These are phyloP conservation scores for Acanthamoeba divionensis DNA, from an alignment of 208 protist species.

Conservation along the genomic window DNA sequence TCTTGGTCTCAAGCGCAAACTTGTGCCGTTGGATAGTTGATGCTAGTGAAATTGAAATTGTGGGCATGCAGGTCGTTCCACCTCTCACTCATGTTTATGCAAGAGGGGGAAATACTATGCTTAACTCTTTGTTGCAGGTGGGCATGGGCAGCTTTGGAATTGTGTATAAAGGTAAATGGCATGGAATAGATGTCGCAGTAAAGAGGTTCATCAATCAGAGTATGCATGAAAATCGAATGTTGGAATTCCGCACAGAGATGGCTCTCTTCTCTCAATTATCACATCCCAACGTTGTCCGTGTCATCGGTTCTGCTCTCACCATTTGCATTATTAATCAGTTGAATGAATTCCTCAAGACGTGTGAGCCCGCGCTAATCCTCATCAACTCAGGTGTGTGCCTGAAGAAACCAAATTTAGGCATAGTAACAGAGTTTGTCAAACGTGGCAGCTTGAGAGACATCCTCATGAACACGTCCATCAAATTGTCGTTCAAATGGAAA, in stretches of 20 bases:
- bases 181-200: too few species aligned
- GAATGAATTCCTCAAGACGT: too few species aligned
- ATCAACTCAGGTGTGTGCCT: too few species aligned
- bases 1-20: slow-evolving; percentile 18
- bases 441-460: slow-evolving; percentile 17
- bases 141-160: slow-evolving; percentile 31
- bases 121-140: too few species aligned
- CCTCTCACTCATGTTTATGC: too few species aligned
- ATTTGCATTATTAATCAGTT: slow-evolving; percentile 10
- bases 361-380: too few species aligned
- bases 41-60: slow-evolving; percentile 12
- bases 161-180: too few species aligned
- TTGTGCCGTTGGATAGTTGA: slow-evolving; percentile 51
- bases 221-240: too few species aligned
- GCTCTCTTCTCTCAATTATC: not conserved
- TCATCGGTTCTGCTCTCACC: not conserved
- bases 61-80: too few species aligned
- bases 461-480: not conserved
- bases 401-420: not conserved
- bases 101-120: too few species aligned
- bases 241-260: too few species aligned
- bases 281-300: not conserved
- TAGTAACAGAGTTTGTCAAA: slow-evolving; percentile 21
- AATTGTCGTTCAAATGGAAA: not conserved
- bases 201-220: too few species aligned